Conservation (phyloP, 495 filamentous ascomycete species). For the Aspergillus homomorphus region DNA sequence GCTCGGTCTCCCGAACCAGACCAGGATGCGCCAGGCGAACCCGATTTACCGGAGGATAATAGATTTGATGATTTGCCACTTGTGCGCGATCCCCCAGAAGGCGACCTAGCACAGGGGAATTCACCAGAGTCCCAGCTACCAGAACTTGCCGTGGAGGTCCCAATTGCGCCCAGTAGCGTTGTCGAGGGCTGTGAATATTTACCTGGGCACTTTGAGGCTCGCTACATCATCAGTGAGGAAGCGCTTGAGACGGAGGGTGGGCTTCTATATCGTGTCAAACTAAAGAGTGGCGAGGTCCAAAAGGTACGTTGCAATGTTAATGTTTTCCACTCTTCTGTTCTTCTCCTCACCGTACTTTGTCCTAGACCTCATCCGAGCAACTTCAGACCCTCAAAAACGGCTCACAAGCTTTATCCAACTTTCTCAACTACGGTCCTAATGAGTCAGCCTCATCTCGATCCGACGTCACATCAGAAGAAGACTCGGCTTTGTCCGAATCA, state of each 20-base stretch:
- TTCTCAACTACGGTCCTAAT: slow-evolving; percentile 15
- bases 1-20: background rate
- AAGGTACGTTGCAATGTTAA: slow-evolving; percentile 30
- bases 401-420: slow-evolving; percentile 27
- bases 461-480: slow-evolving; percentile 10
- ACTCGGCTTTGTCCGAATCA: slow-evolving; percentile 9
- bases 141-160: background rate
- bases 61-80: background rate
- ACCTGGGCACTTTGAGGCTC: slow-evolving; percentile 42
- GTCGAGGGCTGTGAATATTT: slow-evolving; percentile 42
- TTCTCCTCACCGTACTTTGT: slow-evolving; percentile 1
- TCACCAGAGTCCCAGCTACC: background rate
- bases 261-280: slow-evolving; percentile 42
- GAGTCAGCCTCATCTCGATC: slow-evolving; percentile 1
- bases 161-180: background rate
- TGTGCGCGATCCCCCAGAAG: background rate
- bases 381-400: slow-evolving; percentile 36
- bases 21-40: background rate
- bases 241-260: slow-evolving; percentile 18
- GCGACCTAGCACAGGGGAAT: background rate
- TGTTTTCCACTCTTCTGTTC: background rate
- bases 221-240: slow-evolving; percentile 32
- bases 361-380: slow-evolving; percentile 26
- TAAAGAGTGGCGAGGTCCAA: slow-evolving; percentile 44
- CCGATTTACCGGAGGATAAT: too few species aligned